Conservation (phyloP, 805 yeast species). For the Cyberlindnera nakhonratchasimensis region DNA sequence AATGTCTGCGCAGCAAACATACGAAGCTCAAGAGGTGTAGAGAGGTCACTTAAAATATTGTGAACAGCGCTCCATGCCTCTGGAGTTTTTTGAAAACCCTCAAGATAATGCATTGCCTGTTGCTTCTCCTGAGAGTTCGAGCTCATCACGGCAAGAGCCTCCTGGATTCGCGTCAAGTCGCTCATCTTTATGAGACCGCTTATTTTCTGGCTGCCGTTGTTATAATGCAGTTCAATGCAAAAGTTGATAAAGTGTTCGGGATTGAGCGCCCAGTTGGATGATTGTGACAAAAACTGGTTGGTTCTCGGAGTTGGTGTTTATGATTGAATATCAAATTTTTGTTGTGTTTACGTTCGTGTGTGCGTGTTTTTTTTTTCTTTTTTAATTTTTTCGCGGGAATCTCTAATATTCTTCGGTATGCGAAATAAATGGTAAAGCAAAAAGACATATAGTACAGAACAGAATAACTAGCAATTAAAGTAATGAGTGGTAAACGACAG, state of each 20-base stretch:
- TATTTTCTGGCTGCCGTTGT: neutral
- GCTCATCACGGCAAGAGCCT: conserved; percentile 27
- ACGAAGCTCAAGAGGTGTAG: conserved; percentile 49
- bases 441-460: too few relatives aligned
- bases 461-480: too few relatives aligned
- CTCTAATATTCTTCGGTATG: too few relatives aligned
- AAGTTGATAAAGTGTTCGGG: neutral
- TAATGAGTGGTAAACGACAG: conserved; percentile 41
- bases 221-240: too few relatives aligned
- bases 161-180: conserved; percentile 18
- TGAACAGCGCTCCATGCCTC: conserved; percentile 79
- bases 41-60: conserved; percentile 40
- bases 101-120: conserved; percentile 55
- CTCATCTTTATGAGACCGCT: conserved; percentile 1
- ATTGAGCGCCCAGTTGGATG: neutral
- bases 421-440: too few relatives aligned
- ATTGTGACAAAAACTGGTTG: neutral
- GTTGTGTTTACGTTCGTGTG: too few relatives aligned
- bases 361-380: neutral
- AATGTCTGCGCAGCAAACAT: conserved; percentile 91
- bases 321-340: too few relatives aligned
- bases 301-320: neutral
- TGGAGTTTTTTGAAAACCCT: conserved; percentile 76
- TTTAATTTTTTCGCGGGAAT: neutral
- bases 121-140: conserved; percentile 32